Evolutionary conservation across 2,329 filamentous ascomycete species (phyloP), one percentile per base, ranked within the genome.

Genomic region (Fusarium sp.): DNA sequence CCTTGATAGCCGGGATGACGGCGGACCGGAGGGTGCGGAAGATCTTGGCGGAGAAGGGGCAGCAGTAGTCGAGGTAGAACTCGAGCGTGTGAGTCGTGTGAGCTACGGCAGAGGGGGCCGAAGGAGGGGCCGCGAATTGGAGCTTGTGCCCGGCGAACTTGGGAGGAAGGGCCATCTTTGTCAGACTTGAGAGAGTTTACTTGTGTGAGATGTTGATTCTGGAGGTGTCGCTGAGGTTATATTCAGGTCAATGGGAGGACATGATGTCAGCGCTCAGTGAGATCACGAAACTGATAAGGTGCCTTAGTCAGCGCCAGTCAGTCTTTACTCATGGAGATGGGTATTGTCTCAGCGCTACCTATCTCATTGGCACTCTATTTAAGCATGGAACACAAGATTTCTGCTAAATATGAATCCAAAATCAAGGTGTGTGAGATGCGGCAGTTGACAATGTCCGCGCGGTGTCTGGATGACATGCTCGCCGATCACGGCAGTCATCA

Each of bases 1-100:
- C 78, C 70, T 88, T 86, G 76, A 97, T 87, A 57, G 90, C 82
- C 1, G 94, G 92, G 69, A 90, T 86, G 68, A 97, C 89, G 33
- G 86, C 84, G 66, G 83, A 85, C 83, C 92, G 92, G 77, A 98
- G 84, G 3, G 93, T 96, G 73, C 91, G 90, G 89, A 97, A 98
- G 78, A 95, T 84, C 80, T 87, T 87, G 70, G 87, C 88, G n/a
- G 86, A 89, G 82, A 86, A 91, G 45, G 95, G 95, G 82, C 95
- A 98, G 80, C 95, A 93, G 86, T 97, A 98, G 87, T 98, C 95
- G 76, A 98, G 91, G 83, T 94, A 92, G 61, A 92, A 72, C 81
- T 92, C 91, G 59, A 92, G 81, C 0, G 90, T 91, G 84, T 92
- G 90, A 18, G 86, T 82, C 7, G 88, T 84, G 42, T 85, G 83